Evolutionary conservation across 73 alveolate species (phyloP).

Genomic region (Paramecium pentaurelia): DNA sequence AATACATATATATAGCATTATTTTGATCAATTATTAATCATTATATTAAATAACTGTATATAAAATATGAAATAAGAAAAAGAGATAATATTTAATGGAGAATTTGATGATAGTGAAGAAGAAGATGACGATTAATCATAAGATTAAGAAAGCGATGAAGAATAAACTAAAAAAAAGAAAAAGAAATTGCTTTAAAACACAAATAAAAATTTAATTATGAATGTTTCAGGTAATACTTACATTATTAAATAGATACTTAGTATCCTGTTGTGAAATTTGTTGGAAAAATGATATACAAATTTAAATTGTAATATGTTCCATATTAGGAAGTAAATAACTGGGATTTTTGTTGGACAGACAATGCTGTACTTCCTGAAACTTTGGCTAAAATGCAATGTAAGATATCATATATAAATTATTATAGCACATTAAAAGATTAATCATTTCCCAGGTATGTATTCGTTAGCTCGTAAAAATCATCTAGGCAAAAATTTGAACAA

Average conservation of each 20-base stretch:
- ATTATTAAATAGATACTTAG: slow-evolving; percentile 36
- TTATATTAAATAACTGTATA: neutral
- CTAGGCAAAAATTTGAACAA: slow-evolving; percentile 75
- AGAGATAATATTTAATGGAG: slow-evolving; percentile 26
- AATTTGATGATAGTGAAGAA: slow-evolving; percentile 20
- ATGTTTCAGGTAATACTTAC: slow-evolving; percentile 34
- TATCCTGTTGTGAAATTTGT: slow-evolving; percentile 63
- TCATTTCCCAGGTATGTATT: slow-evolving; percentile 88
- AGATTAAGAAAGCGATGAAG: slow-evolving; percentile 1
- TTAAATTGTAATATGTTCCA: slow-evolving; percentile 48
- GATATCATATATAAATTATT: neutral
- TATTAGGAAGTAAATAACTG: slow-evolving; percentile 68
- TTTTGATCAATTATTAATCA: neutral
- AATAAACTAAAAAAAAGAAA: neutral
- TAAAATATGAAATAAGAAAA: neutral
- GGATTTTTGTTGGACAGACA: slow-evolving; percentile 70
- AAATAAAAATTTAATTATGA: neutral
- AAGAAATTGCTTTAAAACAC: neutral
- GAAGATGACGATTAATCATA: neutral
- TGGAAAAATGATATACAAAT: slow-evolving; percentile 54
- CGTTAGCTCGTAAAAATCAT: slow-evolving; percentile 78
- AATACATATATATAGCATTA: neutral
- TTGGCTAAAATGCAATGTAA: slow-evolving; percentile 68
- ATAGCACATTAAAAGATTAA: slow-evolving; percentile 73
- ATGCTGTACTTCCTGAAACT: slow-evolving; percentile 63